Evolutionary conservation across 192 early-diverging fungal genomes (phyloP), one percentile per base, ranked within the genome.

Genomic region (Podila epigama): DNA sequence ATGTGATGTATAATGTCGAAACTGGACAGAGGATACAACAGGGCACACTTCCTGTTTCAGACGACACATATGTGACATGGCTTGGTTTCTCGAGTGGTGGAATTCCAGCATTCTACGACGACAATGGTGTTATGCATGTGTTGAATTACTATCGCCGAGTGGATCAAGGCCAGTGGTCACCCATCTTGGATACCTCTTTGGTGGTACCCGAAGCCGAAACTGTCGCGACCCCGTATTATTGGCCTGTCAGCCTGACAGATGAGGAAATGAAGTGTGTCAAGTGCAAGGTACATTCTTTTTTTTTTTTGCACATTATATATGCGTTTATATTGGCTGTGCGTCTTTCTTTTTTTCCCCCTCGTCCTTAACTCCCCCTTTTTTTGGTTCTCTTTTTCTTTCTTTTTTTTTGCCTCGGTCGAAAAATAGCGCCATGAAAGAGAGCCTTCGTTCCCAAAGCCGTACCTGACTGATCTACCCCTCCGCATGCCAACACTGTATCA

Each of bases 191-290:
- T 70, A 81, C 85, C 7, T 58, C 53, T 34, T 18, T 35, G 25
- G 50, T 42, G 13, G 33, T 48, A 15, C 62, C 36, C 10, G 62
- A 69, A 18, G 58, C 53, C 32, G 85, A 52, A 29, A 66, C 50
- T 29, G 86, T 44, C 22, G 67, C 41, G 25, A 67, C 70, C 16
- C 83, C 85, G 12, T 59, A 51, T 25, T 94, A 93, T 71, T 98
- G 97, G 97, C 92, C 95, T 3, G 88, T 97, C 44, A 95, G 92
- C 4, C 67, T 97, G 0, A 85, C 89, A 6, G 90, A 88, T 34
- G 78, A 80, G 35, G 73, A 89, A 60, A 81, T 97, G 55, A 88
- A 93, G 58, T 94, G 89, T 68, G 79, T 92, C 37, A 85, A 89
- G 9, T 91, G 89, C 75, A 90, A 88, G 72, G 92, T 90, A 84